Evolutionary conservation across 192 early-diverging fungal species (phyloP), one percentile per base, ranked within the genome.

Genomic region (Martensiomyces pterosporus): DNA sequence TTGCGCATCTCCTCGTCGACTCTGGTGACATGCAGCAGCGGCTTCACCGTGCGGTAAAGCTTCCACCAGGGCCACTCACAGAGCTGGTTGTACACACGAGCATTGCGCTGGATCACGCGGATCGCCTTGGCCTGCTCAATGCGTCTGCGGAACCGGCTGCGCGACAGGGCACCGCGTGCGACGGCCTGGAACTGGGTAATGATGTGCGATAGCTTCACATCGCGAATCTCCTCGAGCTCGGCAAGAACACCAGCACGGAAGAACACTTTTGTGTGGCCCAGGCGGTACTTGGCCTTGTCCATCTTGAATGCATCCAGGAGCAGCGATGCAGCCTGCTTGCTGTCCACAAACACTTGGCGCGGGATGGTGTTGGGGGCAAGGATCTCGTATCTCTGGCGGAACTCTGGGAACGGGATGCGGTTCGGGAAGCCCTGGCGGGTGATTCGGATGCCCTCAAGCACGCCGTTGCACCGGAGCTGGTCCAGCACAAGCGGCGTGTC

Each of bases 51-150:
- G 49, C 84, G 80, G 70, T 93, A 98, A 32, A 97, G 85, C 49
- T 85, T 86, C 92, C 93, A 94, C 94, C 94, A 98, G 16, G 87
- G 73, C 90, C 93, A 94, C 79, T 94, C 89, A 22, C 87, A 81
- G 12, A 97, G 78, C 29, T 83, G 71, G 37, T 94, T 85, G 63
- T 93, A 94, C 14, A 93, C 76, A 16, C 95, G 83, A 1, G 93
- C 89, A 44, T 97, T 98, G 57, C 81, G 83, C 68, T 99, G 96
- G 55, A 99, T 97, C 13, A 97, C 79, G 47, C 84, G 81, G 55
- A 95, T 94, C 2, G 94, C 91, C 25, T 88, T 82, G 64, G 85
- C 80, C 72, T 92, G 87, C 48, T 89, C 82, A 36, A 85, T 55
- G 41, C 76, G 75, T 9, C 80, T 72, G 43, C 77, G 80, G 75